phyloP scores from a whole-genome alignment of 805 yeast species.

The Kurtzmaniella fragi region DNA sequence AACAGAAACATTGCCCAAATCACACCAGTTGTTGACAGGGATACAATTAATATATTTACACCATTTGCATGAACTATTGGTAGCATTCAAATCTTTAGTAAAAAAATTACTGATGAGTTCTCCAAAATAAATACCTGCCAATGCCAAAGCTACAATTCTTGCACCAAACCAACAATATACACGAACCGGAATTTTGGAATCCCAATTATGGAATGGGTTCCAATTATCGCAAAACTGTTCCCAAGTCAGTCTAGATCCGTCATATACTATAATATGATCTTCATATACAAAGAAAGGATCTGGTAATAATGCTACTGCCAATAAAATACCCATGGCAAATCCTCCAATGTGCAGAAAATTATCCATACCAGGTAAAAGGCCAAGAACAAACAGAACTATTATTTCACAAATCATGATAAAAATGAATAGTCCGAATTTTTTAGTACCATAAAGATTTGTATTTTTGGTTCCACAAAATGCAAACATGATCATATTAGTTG shows the following conservation, averaged over 20 bases:
- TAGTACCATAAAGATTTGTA: constrained; percentile 40
- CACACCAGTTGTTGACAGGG: constrained; percentile 71
- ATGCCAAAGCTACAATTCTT: constrained; percentile 40
- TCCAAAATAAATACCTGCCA: constrained; percentile 47
- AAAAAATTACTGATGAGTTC: constrained; percentile 45
- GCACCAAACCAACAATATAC: constrained; percentile 51
- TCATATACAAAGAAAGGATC: constrained; percentile 49
- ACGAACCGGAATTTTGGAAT: constrained; percentile 27
- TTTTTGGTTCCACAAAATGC: constrained; percentile 48
- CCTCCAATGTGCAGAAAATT: constrained; percentile 77
- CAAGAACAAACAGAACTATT: constrained; percentile 54
- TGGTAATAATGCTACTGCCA: constrained; percentile 45
- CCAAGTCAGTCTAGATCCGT: constrained; percentile 22
- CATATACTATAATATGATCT: constrained; percentile 35
- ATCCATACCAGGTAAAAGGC: constrained; percentile 68
- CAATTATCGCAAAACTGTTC: constrained; percentile 31
- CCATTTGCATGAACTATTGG: constrained; percentile 57
- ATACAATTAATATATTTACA: constrained; percentile 69
- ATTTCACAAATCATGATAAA: constrained; percentile 50
- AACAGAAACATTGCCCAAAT: constrained; percentile 35
- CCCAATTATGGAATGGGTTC: constrained; percentile 33
- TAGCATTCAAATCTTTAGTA: constrained; percentile 23
- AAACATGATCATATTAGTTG: constrained; percentile 53
- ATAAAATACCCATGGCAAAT: constrained; percentile 53
- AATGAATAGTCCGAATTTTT: constrained; percentile 43